Evolutionary conservation across 1,139 yeast species (phyloP), one percentile per base, ranked within the genome.

Genomic region (Magnusiomyces suaveolens): DNA sequence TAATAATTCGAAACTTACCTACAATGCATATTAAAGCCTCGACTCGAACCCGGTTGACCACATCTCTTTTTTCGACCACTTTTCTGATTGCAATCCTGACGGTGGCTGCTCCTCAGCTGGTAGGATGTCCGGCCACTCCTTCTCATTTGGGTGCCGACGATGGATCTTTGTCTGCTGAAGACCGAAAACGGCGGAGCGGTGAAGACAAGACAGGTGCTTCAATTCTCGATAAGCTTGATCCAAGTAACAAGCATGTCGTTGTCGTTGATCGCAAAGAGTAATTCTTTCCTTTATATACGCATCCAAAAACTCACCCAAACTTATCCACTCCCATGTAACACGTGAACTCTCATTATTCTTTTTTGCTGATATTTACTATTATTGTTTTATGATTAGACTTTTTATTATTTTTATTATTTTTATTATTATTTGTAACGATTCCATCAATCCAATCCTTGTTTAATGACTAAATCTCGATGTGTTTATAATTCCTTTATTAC

Each of bases 101-200:
- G 53, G 92, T 85, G 14, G 81, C 84, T 1, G 84, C 87, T 14
- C 84, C 85, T 61, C 79, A 84, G 20, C 62, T 82, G 18, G 68
- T 85, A 52, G 89, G 89, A n/a, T 85, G 94, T 70, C 94, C 94
- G 0, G 83, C 83, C 23, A 84, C 81, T 60, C 63, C 63, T 25
- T 62, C 55, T 51, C 60, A 64, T 12, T 61, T 66, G 3, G 69
- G 64, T 3, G 64, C 66, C 32, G 69, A 64, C 23, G 52, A 29
- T 12, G 36, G 36, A 29, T 29, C 36, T 29, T 12, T 29, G 6
- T 29, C 36, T 8, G 6, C 36, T 29, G 36, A 29, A 6, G 36
- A 29, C 6, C 6, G 12, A 12, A 29, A 29, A 12, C 36, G 36
- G 6, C 36, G 12, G 12, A 6, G 6, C 36, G 12, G 12, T 8